Percentiles rank a stretch among this genome's conserved stretches.
phyloP scores from a whole-genome alignment of 2,329 filamentous ascomycete species.

The Didymella arachidicola region DNA sequence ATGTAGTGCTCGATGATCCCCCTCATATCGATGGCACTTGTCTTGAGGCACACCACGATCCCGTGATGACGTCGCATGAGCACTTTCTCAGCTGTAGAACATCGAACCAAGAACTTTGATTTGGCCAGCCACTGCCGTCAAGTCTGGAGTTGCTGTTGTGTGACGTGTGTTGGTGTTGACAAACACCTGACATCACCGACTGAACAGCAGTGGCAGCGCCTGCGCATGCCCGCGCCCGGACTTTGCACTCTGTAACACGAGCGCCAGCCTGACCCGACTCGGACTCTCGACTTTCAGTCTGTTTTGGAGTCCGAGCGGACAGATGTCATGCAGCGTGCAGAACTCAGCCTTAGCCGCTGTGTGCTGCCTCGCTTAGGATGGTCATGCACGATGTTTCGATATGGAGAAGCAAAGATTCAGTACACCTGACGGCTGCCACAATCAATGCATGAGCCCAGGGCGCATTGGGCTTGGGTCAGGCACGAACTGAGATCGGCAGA shows the following conservation, averaged over 20 bases:
- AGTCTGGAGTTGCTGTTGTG: constrained; percentile 7
- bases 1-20: constrained; percentile 7
- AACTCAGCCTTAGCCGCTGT: constrained; percentile 19
- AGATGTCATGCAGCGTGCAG: constrained; percentile 15
- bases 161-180: constrained; percentile 18
- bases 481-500: constrained; percentile 16
- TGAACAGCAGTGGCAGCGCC: neutral
- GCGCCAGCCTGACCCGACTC: constrained; percentile 1
- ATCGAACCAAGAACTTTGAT: neutral
- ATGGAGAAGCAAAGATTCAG: constrained; percentile 11
- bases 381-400: constrained; percentile 14
- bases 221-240: constrained; percentile 6
- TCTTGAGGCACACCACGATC: neutral
- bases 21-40: constrained; percentile 10
- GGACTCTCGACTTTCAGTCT: constrained; percentile 6
- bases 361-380: constrained; percentile 6
- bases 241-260: constrained; percentile 9
- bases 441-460: constrained; percentile 7
- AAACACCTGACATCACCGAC: constrained; percentile 15
- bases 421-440: constrained; percentile 13
- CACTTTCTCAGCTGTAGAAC: neutral
- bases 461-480: constrained; percentile 13
- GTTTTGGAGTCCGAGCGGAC: constrained; percentile 10
- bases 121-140: constrained; percentile 1
- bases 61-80: constrained; percentile 3